phyloP scores from a whole-genome alignment of 2,329 filamentous ascomycete species.

The Fusarium graminum region DNA sequence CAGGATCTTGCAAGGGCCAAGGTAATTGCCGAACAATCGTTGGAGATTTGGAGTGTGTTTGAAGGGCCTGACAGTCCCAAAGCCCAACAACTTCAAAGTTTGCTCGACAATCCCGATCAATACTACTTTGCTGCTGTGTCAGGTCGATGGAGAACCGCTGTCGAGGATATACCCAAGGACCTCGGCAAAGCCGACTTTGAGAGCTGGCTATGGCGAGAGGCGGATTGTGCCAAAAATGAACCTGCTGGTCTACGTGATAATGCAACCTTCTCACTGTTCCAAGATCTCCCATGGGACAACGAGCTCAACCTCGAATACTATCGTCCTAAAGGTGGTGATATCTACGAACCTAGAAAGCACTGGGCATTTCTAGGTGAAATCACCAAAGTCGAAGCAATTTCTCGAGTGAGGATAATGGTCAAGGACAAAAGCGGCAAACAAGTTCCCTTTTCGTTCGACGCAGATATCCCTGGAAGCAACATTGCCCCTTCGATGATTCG shows the following conservation, averaged over 20 bases:
- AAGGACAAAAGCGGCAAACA: conserved; percentile 19
- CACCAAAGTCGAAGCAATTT: neutral
- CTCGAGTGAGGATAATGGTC: conserved; percentile 10
- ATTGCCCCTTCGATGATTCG: neutral
- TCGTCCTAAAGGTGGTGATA: neutral
- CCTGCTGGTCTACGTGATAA: conserved; percentile 9
- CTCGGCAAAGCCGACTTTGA: neutral
- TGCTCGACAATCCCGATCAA: neutral
- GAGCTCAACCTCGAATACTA: neutral
- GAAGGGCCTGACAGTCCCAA: conserved; percentile 5
- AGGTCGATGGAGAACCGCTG: neutral
- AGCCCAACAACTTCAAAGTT: neutral
- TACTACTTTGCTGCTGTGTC: neutral
- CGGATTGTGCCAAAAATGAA: neutral
- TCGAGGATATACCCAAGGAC: neutral
- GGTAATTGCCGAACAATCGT: conserved; percentile 11
- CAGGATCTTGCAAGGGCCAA: conserved; percentile 21
- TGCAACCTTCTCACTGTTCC: conserved; percentile 17
- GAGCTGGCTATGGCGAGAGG: conserved; percentile 17
- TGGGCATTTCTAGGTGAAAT: conserved; percentile 40
- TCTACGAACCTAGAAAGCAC: conserved; percentile 11
- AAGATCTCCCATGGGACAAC: neutral
- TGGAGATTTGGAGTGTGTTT: neutral
- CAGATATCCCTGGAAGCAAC: neutral
- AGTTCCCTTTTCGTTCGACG: conserved; percentile 16